Evolutionary conservation across 495 filamentous ascomycete genomes (phyloP).

Genomic region (Penicillium canescens): DNA sequence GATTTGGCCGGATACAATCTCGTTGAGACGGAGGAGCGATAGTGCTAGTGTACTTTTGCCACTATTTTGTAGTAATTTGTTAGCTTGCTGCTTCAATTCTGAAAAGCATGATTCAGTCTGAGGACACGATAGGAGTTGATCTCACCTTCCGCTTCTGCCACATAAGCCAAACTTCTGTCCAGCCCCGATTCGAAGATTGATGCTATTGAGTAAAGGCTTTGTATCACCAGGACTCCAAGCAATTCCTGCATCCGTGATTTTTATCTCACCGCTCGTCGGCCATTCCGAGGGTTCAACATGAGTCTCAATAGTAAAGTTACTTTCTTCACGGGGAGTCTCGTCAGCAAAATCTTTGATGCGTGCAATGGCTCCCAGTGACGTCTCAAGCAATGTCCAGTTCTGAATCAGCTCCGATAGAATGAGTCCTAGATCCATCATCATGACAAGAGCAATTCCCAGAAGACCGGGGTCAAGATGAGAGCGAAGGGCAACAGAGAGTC

Average conservation of each 20-base stretch:
- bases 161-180: constrained; percentile 56
- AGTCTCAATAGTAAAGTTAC: constrained; percentile 9
- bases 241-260: constrained; percentile 68
- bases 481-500: constrained; percentile 17
- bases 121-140: neutral
- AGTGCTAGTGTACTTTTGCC: constrained; percentile 63
- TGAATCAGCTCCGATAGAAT: constrained; percentile 22
- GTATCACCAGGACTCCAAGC: constrained; percentile 70
- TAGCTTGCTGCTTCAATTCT: neutral
- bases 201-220: constrained; percentile 35
- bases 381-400: constrained; percentile 29
- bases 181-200: constrained; percentile 44
- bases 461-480: constrained; percentile 16
- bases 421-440: constrained; percentile 25
- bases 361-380: constrained; percentile 28
- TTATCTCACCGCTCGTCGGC: constrained; percentile 74
- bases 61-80: constrained; percentile 24
- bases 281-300: constrained; percentile 42
- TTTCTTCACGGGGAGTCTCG: constrained; percentile 25
- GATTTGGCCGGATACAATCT: constrained; percentile 47
- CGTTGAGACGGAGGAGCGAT: constrained; percentile 57
- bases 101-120: neutral
- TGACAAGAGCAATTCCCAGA: constrained; percentile 31
- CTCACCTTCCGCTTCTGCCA: constrained; percentile 33
- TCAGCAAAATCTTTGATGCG: constrained; percentile 34